Base-by-base conservation (phyloP, 176 grass and related monocot genomes). In the Triticum turgidum region DNA sequence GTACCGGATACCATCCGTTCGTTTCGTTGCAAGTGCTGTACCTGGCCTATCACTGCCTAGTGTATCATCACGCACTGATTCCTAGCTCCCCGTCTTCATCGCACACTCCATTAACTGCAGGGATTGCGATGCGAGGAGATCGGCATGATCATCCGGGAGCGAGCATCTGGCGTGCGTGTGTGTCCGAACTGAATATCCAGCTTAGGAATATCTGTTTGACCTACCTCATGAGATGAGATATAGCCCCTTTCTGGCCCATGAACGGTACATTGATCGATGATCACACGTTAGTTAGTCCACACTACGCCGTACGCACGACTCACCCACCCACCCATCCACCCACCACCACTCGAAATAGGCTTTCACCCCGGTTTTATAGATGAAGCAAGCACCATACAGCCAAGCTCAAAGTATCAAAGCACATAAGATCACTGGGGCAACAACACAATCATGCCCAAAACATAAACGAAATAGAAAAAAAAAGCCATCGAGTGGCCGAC, bases 171-270 rank as follows among this genome's bases (percentile, higher is more conserved):
- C 61, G 29, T 34, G 39, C 39, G 35, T 73, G 24, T 24, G 14
- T 61, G 38, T 39, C 32, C 27, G 15, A 69, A 73, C 42, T 75
- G 24, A 73, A 83, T 67, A 69, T 69, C 27, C 62, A 21, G 39
- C 9, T 74, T 84, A 51, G 44, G 29, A 41, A 51, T 76, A 9
- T 65, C 62, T 85, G 20, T 77, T 65, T 85, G 73, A 77, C 61
- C 29, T 65, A 65, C 61, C 20, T 22, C 58, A 13, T 47, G 11
- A 47, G 30, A 33, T 51, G 17, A 58, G 49, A 77, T 58, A 58
- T 17, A 58, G 15, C 34, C 45, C 45, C 75, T 25, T 79, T 79
- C 32, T 25, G 6, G 34, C n/a, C 49, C 27, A 77, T 77, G 75
- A 18, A 34, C 14, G 8, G 6, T 52, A 52, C 14, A 58, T 58